Evolutionary conservation across 1,139 yeast species (phyloP).

Genomic region (Hyphopichia wangnamkhiaoensis): DNA sequence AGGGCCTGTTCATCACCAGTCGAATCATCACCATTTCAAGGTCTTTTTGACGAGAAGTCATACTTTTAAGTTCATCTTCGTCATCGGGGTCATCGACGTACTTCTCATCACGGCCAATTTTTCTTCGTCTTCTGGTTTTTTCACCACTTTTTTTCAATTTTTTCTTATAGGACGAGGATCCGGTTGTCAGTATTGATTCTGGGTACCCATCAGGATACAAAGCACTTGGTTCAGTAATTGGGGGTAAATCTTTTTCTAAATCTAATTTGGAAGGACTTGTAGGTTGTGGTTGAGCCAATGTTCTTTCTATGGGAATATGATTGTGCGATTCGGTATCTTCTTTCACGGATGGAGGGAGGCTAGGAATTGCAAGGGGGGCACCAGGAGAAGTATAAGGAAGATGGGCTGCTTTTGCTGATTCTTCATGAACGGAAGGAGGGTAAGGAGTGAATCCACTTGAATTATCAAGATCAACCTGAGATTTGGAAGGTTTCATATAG

Average conservation of each 20-base stretch:
- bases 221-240: constrained; percentile 18
- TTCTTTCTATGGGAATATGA: neutral
- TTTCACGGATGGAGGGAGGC: neutral
- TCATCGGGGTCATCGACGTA: constrained; percentile 2
- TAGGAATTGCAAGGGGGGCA: neutral
- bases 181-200: neutral
- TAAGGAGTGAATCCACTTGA: constrained; percentile 7
- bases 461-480: neutral
- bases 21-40: constrained; percentile 34
- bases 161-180: neutral
- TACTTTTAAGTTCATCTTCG: constrained; percentile 15
- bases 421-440: constrained; percentile 8
- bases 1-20: constrained; percentile 39
- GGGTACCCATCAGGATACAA: constrained; percentile 9
- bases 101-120: neutral
- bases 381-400: constrained; percentile 1
- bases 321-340: neutral
- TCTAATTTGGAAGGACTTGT: constrained; percentile 11
- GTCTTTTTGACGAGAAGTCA: constrained; percentile 25
- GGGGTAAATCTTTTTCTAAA: constrained; percentile 20
- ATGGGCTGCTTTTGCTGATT: neutral
- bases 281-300: constrained; percentile 5
- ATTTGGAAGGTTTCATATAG: constrained; percentile 17
- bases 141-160: neutral
- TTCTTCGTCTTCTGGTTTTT: neutral